Base-by-base conservation (phyloP, 768 basidiomycete species). In the Suillus subaureus region DNA sequence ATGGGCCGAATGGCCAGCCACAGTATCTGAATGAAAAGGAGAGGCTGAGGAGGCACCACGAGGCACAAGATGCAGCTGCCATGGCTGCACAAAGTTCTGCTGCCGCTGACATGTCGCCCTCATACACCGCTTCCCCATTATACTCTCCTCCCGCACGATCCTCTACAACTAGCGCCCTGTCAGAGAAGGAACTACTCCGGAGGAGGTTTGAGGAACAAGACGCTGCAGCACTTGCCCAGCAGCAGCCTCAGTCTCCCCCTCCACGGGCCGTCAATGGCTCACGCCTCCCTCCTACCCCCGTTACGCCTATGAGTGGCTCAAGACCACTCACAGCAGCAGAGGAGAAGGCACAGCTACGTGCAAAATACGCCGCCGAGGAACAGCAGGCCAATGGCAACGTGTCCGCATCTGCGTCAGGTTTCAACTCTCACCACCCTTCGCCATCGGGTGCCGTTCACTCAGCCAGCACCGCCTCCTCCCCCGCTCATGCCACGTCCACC, bases 401-500 rank as follows among this genome's bases (percentile, higher is more conserved):
- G 31, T 63, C 35, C 58, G 62, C 62, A 70, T 57, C 63, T 67
- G 69, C 43, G 68, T 68, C 61, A 65, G 67, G 68, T 31, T 72
- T 72, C 33, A 69, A 69, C 1, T 68, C 70, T 26, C 69, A 70
- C 18, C 58, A 52, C 0, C 66, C 71, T 9, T 58, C 39, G 6
- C 52, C 64, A 4, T 54, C 57, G 21, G 61, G 9, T 49, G 63
- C 66, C 52, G 6, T 16, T 56, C 35, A 16, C 67, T 67, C 11
- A n/a, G 18, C 67, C 39, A 15, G 39, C 78, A 5, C 79, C 80
- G 0, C 75, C 83, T 0, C 92, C 90, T 0, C 91, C 92, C 1
- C 91, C 92, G 9, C 78, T 94, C 67, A 79, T 84, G 80, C 93
- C 92, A 3, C 87, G 89, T 61, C 93, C 92, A 1, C 93, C 92